Conservation (phyloP, 108 stramenopile genomes). For the Cyclotella choctawhatcheeana region DNA sequence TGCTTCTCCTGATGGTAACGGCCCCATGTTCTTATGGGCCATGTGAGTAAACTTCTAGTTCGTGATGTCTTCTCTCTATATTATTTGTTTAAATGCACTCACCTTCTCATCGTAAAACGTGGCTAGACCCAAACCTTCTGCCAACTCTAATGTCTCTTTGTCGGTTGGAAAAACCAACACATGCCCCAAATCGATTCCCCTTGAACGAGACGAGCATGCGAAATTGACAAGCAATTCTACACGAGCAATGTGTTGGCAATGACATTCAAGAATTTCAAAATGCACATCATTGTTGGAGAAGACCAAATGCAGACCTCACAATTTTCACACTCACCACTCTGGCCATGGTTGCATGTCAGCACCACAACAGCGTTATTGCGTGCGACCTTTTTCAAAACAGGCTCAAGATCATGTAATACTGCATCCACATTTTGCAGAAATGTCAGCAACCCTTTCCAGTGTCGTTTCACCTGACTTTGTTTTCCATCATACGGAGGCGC, state of each 20-base stretch:
- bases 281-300: not conserved
- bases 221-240: constrained; percentile 58
- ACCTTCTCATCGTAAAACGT: constrained; percentile 82
- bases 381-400: constrained; percentile 54
- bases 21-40: constrained; percentile 69
- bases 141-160: constrained; percentile 71
- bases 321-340: constrained; percentile 38
- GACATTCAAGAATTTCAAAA: not conserved
- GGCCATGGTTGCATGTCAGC: constrained; percentile 56
- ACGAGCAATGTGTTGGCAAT: not conserved
- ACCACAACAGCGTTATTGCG: constrained; percentile 60
- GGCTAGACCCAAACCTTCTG: constrained; percentile 68
- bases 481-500: constrained; percentile 39
- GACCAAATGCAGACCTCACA: not conserved
- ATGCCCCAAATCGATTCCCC: constrained; percentile 56
- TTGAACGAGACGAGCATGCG: constrained; percentile 53
- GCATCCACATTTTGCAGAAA: constrained; percentile 55
- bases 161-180: constrained; percentile 86
- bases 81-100: too few relatives aligned
- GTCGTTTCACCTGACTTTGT: constrained; percentile 31
- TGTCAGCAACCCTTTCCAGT: constrained; percentile 52
- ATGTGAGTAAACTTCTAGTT: too few relatives aligned
- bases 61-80: too few relatives aligned
- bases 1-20: constrained; percentile 63
- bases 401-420: constrained; percentile 45